Evolutionary conservation across 2,329 filamentous ascomycete species (phyloP).

Genomic region (Knufia petricola): DNA sequence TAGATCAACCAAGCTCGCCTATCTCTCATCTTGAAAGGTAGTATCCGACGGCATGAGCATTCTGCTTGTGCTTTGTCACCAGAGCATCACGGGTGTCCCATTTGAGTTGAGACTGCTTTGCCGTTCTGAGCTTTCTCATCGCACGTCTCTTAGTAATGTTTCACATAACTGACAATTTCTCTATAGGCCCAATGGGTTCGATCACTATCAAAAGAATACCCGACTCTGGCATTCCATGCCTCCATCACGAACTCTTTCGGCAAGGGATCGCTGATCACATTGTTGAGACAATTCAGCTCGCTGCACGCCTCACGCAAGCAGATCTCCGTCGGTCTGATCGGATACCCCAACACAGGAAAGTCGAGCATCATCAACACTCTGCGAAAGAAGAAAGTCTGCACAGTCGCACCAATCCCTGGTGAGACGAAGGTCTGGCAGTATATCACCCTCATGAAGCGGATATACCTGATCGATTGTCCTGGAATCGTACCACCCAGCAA

Average conservation of each 20-base stretch:
- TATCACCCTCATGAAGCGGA: slow-evolving; percentile 87
- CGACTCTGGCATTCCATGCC: slow-evolving; percentile 89
- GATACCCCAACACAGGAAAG: slow-evolving; percentile 90
- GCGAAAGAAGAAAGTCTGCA: slow-evolving; percentile 88
- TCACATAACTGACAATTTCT: slow-evolving; percentile 58
- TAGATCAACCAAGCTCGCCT: slow-evolving; percentile 74
- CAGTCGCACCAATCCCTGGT: slow-evolving; percentile 84
- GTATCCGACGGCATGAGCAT: slow-evolving; percentile 37
- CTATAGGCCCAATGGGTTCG: slow-evolving; percentile 85
- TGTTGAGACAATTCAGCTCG: slow-evolving; percentile 84
- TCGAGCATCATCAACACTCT: slow-evolving; percentile 96
- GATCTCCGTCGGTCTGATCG: slow-evolving; percentile 81
- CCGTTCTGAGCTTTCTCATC: slow-evolving; percentile 49
- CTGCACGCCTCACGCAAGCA: slow-evolving; percentile 88
- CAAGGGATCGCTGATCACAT: slow-evolving; percentile 84
- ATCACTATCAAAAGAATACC: slow-evolving; percentile 76
- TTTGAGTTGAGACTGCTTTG: slow-evolving; percentile 92
- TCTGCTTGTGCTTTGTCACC: slow-evolving; percentile 67
- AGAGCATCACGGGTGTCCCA: slow-evolving; percentile 70
- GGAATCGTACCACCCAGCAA: slow-evolving; percentile 88
- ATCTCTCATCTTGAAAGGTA: slow-evolving; percentile 10
- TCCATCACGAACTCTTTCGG: slow-evolving; percentile 94
- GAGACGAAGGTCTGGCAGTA: slow-evolving; percentile 99
- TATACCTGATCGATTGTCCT: slow-evolving; percentile 92
- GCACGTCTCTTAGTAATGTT: slow-evolving; percentile 98